Evolutionary conservation across 2,329 filamentous ascomycete genomes (phyloP).

Genomic region (Fusarium napiforme): DNA sequence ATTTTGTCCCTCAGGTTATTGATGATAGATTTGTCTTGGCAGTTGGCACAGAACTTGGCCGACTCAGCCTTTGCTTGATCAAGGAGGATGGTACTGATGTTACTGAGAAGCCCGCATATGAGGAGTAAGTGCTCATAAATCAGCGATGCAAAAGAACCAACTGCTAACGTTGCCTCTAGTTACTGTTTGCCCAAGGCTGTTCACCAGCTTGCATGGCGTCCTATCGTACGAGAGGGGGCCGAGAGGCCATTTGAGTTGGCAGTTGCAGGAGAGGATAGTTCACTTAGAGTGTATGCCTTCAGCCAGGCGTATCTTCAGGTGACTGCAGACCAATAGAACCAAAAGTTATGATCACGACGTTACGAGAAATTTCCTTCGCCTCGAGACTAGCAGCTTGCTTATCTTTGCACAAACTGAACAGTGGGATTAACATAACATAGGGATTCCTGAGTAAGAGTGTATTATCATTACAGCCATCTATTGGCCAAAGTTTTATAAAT

Average conservation of each 20-base stretch:
- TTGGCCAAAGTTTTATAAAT: constrained; percentile 27
- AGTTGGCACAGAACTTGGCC: constrained; percentile 67
- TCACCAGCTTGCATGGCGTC: constrained; percentile 76
- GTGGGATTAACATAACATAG: neutral
- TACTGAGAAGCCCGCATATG: constrained; percentile 49
- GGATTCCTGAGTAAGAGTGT: constrained; percentile 1
- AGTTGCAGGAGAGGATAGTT: constrained; percentile 70
- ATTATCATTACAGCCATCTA: constrained; percentile 41
- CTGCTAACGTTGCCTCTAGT: constrained; percentile 39
- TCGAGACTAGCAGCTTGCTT: too few relatives aligned
- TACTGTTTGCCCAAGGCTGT: constrained; percentile 69
- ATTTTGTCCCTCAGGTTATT: constrained; percentile 63
- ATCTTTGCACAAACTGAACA: neutral
- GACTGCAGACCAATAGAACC: constrained; percentile 32
- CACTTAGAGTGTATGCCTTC: constrained; percentile 67
- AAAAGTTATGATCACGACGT: constrained; percentile 13
- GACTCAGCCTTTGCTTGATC: constrained; percentile 57
- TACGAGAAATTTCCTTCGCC: neutral
- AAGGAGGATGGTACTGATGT: constrained; percentile 53
- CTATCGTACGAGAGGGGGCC: constrained; percentile 49
- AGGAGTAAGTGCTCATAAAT: constrained; percentile 51
- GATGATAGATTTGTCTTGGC: constrained; percentile 58
- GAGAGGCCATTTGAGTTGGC: constrained; percentile 56
- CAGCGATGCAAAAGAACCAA: neutral
- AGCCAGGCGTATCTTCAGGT: constrained; percentile 41